Evolutionary conservation across 108 stramenopile species (phyloP), one percentile per base, ranked within the genome.

Genomic region (Cyclotella baltica): DNA sequence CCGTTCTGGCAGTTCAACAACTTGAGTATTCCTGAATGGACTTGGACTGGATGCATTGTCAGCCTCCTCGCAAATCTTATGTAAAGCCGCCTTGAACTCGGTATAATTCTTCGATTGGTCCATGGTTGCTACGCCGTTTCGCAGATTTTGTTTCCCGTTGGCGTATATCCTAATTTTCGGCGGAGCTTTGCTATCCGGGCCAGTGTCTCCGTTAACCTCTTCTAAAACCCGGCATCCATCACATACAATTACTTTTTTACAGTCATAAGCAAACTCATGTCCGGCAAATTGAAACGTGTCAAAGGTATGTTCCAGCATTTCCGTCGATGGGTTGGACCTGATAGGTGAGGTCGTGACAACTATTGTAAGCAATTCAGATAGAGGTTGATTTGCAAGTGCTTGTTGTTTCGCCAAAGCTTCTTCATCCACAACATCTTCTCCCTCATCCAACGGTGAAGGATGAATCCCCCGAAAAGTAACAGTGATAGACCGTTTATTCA

Each of bases 331-430:
- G 81, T 96, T 88, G 5, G 90, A 90, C 40, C 86, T 85, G 38
- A 93, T 92, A 27, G 95, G 95, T 15, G 89, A 90, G 53, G 95
- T 96, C 29, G 92, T 92, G 0, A 96, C 85, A 50, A 96, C 67
- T 23, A 96, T 86, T 2, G 95, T 96, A 28, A 96, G 70, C 18
- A 94, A 53, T 40, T 92, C 84, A 33, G 88, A 76, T 46, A 94
- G 47, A 11, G 87, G 82, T 46, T 27, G 70, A n/a, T 29, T 51
- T 18, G 30, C 37, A 6, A 47, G 63, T 19, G 36, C 27, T 19
- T 13, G 0, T 66, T 40, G 34, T 37, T 73, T 29, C 29, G 51
- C 11, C 23, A 48, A 11, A 10, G 30, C 4, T 30, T 58, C 6
- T 58, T 23, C 16, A 58, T 58, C 30, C 18, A 20, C n/a, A 11